Evolutionary conservation across 305 asterid genomes (phyloP).

Genomic region (Rubia peregrina): DNA sequence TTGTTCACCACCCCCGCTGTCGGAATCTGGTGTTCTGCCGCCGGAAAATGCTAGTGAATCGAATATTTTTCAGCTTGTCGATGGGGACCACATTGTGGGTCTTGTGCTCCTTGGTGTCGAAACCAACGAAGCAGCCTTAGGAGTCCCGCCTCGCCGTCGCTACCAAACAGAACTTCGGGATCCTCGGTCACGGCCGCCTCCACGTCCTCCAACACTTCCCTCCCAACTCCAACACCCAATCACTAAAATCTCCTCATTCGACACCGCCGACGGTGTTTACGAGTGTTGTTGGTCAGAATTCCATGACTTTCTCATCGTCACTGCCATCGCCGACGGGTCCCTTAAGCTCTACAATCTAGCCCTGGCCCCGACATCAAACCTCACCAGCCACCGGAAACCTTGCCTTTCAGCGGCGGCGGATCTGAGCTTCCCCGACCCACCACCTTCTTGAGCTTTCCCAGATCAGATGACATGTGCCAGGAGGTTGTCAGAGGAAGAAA

Average conservation of each 20-base stretch:
- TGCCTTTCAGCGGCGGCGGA: too few relatives aligned
- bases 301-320: constrained; percentile 77
- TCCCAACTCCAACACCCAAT: constrained; percentile 35
- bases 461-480: too few relatives aligned
- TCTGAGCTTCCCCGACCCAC: too few relatives aligned
- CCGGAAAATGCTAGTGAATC: too few relatives aligned
- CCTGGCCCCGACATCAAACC: constrained; percentile 71
- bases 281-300: constrained; percentile 97
- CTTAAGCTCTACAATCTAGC: constrained; percentile 79
- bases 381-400: constrained; percentile 33
- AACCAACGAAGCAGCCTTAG: too few relatives aligned
- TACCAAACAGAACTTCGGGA: constrained; percentile 94
- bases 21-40: too few relatives aligned
- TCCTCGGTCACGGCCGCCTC: constrained; percentile 90
- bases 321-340: constrained; percentile 86
- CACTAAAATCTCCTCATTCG: constrained; percentile 66
- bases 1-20: too few relatives aligned
- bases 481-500: too few relatives aligned
- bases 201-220: constrained; percentile 79
- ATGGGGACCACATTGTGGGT: too few relatives aligned
- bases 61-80: too few relatives aligned
- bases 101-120: too few relatives aligned
- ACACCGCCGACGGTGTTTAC: constrained; percentile 91
- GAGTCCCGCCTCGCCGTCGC: constrained; percentile 83
- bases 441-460: too few relatives aligned